Conservation (phyloP, 306 rosid species). For the Ormosia emarginata region DNA sequence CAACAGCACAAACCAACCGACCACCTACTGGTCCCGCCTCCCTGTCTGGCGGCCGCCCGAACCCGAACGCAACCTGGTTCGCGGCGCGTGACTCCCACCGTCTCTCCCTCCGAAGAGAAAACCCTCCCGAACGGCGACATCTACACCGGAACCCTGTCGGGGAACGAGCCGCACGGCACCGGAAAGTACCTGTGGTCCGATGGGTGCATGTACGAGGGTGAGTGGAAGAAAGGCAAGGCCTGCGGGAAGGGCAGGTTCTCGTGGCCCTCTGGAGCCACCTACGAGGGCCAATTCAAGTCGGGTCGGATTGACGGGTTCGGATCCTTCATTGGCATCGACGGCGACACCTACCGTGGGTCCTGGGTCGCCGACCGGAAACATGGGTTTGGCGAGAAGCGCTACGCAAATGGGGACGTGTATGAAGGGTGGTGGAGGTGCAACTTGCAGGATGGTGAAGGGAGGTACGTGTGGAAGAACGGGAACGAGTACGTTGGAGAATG, state of each 20-base stretch:
- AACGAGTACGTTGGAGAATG: slow-evolving; percentile 54
- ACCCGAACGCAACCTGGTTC: slow-evolving; percentile 18
- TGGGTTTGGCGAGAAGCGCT: slow-evolving; percentile 40
- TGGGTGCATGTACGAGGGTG: slow-evolving; percentile 54
- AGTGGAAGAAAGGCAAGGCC: slow-evolving; percentile 45
- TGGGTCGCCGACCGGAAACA: slow-evolving; percentile 42
- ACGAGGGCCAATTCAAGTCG: slow-evolving; percentile 46
- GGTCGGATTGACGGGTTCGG: slow-evolving; percentile 52
- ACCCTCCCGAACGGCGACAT: slow-evolving; percentile 44
- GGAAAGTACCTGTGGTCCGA: slow-evolving; percentile 57
- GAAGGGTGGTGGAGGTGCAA: slow-evolving; percentile 47
- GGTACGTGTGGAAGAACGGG: slow-evolving; percentile 57
- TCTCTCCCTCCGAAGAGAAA: slow-evolving; percentile 20
- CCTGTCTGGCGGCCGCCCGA: slow-evolving; percentile 16
- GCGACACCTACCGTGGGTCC: slow-evolving; percentile 35
- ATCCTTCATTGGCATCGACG: slow-evolving; percentile 35
- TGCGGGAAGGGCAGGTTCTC: slow-evolving; percentile 45
- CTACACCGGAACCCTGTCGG: slow-evolving; percentile 38
- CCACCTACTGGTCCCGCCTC: slow-evolving; percentile 21
- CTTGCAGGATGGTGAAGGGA: slow-evolving; percentile 50
- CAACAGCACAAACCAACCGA: slow-evolving; percentile 1
- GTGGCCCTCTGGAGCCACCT: slow-evolving; percentile 57
- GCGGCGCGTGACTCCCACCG: slow-evolving; percentile 46
- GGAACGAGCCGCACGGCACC: slow-evolving; percentile 47
- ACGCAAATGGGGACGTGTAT: slow-evolving; percentile 43